Evolutionary conservation across 2,329 filamentous ascomycete genomes (phyloP), one percentile per base, ranked within the genome.

Genomic region (Neofusicoccum kwambonambiense): DNA sequence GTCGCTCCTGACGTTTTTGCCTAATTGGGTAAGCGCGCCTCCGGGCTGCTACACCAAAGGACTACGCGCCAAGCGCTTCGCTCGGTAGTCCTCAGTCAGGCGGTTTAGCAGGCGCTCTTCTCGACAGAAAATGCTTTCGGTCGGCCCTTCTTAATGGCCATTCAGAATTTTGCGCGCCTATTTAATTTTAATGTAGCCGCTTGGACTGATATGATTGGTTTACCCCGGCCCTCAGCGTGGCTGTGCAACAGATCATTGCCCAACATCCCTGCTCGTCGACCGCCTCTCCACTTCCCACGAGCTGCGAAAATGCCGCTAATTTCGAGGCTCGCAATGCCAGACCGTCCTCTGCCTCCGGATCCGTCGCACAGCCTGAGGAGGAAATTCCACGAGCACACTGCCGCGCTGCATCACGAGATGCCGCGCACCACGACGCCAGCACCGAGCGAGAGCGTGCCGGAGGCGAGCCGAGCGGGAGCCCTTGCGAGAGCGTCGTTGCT

Each of bases 181-280:
- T 34, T 58, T 60, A 60, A 60, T 60, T 60, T 60, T 47, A 60
- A 60, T 31, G 56, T 47, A 60, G 56, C 56, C 56, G 56, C 42
- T 37, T 47, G 56, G 12, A 5, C 8, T 60, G 56, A 60, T 47
- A 60, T 60, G 56, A 60, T 60, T 60, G 56, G 56, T 47, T 19
- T 45, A 60, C 56, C 56, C 56, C 56, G 56, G 56, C 56, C 56
- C 56, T 60, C 56, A 60, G 56, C 56, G 56, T 60, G 56, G 56
- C 56, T 60, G 56, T 60, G 56, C 56, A 60, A 60, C 56, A 60
- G 56, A 60, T 60, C 56, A 60, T 60, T 60, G 56, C 56, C 56
- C 56, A 60, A 60, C 56, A 60, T 60, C 56, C 56, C 56, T 60
- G 56, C 56, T 45, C 56, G 41, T 37, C 56, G 56, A 60, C 56